These are phyloP conservation scores for Sclerotinia borealis DNA, from an alignment of 2,329 filamentous ascomycete genomes.

Conservation along the genomic window DNA sequence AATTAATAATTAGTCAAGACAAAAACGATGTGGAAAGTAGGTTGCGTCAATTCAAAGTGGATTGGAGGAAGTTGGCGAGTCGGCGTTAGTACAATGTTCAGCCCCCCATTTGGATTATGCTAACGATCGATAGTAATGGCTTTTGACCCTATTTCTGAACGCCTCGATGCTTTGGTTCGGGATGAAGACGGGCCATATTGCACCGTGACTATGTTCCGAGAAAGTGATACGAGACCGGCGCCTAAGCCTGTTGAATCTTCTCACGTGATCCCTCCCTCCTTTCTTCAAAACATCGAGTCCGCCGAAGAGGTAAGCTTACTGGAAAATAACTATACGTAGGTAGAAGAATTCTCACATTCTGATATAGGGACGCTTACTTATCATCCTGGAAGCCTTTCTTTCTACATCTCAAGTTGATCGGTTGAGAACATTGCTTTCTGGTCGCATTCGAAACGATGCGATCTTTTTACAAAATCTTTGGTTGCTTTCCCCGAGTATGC, in stretches of 20 bases:
- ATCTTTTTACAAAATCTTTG: not conserved
- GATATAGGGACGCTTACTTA: not conserved
- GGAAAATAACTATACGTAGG: not conserved
- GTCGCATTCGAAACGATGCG: not conserved
- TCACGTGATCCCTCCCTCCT: not conserved
- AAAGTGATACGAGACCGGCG: not conserved
- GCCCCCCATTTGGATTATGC: not conserved
- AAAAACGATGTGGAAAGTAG: not conserved
- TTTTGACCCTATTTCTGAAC: not conserved
- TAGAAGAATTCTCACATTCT: not conserved
- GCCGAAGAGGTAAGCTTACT: not conserved
- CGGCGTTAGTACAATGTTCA: not conserved
- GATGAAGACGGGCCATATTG: not conserved
- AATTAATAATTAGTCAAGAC: not conserved
- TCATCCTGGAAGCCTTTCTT: not conserved
- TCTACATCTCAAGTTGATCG: not conserved
- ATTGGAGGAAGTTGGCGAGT: not conserved
- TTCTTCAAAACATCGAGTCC: not conserved
- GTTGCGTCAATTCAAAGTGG: not conserved
- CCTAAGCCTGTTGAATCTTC: not conserved
- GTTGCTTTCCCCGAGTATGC: not conserved
- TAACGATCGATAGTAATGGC: not conserved
- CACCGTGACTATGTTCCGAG: not conserved
- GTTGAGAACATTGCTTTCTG: not conserved
- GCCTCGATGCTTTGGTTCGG: not conserved